These are phyloP conservation scores for Tephrocybe sp. DNA, from an alignment of 768 basidiomycete species.

Conservation along the genomic window DNA sequence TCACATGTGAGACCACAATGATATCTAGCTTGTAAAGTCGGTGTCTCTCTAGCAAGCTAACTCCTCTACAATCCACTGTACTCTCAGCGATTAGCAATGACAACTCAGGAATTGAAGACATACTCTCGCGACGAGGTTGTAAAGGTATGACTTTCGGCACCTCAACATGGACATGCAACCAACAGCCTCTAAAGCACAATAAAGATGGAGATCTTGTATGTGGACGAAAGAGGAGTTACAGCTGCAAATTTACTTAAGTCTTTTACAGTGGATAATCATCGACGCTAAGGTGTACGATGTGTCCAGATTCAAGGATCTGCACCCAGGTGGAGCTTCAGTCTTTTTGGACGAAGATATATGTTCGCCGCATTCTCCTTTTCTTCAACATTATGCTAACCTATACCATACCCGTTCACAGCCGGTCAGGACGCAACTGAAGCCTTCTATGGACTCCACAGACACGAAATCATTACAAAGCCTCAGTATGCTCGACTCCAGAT, in stretches of 20 bases:
- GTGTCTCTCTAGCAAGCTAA: background rate
- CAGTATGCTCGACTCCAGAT: conserved; percentile 78
- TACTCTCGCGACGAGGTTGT: conserved; percentile 44
- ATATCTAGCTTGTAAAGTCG: background rate
- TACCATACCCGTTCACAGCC: conserved; percentile 45
- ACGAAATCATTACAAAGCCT: conserved; percentile 80
- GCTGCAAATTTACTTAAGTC: background rate
- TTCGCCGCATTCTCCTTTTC: conserved; percentile 28
- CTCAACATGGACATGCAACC: background rate
- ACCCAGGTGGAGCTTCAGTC: conserved; percentile 84
- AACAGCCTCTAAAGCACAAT: conserved; percentile 56
- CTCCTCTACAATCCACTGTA: background rate
- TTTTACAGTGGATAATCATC: conserved; percentile 71
- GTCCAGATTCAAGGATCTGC: conserved; percentile 75
- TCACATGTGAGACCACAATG: conserved; percentile 10
- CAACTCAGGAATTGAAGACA: conserved; percentile 34
- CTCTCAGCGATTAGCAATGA: conserved; percentile 20
- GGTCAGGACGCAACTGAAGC: conserved; percentile 88
- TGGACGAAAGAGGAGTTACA: background rate
- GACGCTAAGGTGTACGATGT: conserved; percentile 87
- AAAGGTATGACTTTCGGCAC: conserved; percentile 29
- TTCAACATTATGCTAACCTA: background rate
- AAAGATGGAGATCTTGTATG: conserved; percentile 65
- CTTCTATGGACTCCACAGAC: conserved; percentile 89
- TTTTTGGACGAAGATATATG: conserved; percentile 77